phyloP scores from a whole-genome alignment of 1,139 yeast species.

The Yamadazyma triangularis region DNA sequence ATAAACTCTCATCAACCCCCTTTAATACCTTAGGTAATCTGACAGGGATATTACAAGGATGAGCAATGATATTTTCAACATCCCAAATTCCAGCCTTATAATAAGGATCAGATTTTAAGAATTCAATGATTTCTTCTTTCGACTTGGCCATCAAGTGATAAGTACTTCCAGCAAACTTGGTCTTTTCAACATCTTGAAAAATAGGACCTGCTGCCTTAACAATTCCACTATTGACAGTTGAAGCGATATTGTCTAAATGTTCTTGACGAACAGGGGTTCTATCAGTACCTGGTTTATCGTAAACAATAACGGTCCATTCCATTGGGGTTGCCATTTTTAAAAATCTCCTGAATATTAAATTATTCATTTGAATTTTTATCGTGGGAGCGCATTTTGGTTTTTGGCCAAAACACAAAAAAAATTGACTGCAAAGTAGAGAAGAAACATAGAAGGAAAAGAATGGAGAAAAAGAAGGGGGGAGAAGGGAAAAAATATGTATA shows the following conservation, averaged over 20 bases:
- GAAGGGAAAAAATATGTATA: no score
- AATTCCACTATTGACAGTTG: constrained; percentile 46
- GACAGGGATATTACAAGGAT: constrained; percentile 46
- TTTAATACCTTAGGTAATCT: constrained; percentile 23
- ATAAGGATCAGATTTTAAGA: constrained; percentile 62
- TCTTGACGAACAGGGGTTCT: constrained; percentile 51
- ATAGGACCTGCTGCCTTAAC: constrained; percentile 66
- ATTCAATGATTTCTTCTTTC: constrained; percentile 58
- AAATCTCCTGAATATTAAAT: constrained; percentile 7
- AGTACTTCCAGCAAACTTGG: constrained; percentile 69
- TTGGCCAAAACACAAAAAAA: no score
- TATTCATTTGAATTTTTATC: constrained; percentile 4
- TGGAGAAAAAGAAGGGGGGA: no score
- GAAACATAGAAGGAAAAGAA: no score
- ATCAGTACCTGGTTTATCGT: constrained; percentile 64
- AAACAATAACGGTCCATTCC: constrained; percentile 69
- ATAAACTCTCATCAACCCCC: constrained; percentile 19
- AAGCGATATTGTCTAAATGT: constrained; percentile 56
- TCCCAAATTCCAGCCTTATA: constrained; percentile 74
- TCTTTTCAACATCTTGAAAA: constrained; percentile 43
- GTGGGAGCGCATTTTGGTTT: not conserved
- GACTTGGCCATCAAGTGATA: constrained; percentile 60
- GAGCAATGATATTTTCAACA: constrained; percentile 53
- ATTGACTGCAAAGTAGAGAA: no score
- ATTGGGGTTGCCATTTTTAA: constrained; percentile 16